Evolutionary conservation across 2,329 filamentous ascomycete genomes (phyloP).

Genomic region (Diatrype stigma): DNA sequence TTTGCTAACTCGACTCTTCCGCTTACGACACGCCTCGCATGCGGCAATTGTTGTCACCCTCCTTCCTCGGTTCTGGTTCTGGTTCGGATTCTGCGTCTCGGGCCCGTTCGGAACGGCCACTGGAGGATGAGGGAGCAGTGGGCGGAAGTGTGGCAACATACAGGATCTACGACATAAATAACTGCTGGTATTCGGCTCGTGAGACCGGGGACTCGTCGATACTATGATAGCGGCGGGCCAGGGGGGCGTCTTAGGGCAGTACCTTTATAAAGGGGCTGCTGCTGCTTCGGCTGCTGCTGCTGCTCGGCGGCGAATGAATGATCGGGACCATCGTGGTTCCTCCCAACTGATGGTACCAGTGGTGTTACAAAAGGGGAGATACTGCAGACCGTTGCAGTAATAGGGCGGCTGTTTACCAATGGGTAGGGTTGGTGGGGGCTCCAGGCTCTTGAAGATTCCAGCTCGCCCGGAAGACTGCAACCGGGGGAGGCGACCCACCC

Average conservation of each 20-base stretch:
- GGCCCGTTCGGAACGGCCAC: conserved; percentile 8
- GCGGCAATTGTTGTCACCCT: conserved; percentile 13
- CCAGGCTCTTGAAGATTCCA: background rate
- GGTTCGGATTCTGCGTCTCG: background rate
- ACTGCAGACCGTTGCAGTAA: background rate
- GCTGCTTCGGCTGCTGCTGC: no score
- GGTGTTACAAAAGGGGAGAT: background rate
- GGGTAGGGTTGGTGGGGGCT: background rate
- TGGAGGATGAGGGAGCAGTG: conserved; percentile 14
- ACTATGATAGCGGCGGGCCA: background rate
- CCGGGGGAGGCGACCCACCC: background rate
- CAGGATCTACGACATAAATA: conserved; percentile 5
- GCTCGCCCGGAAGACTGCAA: background rate
- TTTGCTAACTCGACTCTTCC: conserved; percentile 14
- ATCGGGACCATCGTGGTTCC: background rate
- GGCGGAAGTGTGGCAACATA: conserved; percentile 15
- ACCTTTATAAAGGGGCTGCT: no score
- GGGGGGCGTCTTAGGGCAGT: background rate
- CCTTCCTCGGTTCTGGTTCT: conserved; percentile 9
- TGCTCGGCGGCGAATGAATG: background rate
- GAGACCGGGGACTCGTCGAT: background rate
- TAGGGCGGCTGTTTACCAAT: background rate
- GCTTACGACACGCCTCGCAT: conserved; percentile 16
- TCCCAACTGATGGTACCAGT: background rate
- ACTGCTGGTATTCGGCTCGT: background rate